phyloP scores from a whole-genome alignment of 805 yeast species.

The Deakozyma indianensis region DNA sequence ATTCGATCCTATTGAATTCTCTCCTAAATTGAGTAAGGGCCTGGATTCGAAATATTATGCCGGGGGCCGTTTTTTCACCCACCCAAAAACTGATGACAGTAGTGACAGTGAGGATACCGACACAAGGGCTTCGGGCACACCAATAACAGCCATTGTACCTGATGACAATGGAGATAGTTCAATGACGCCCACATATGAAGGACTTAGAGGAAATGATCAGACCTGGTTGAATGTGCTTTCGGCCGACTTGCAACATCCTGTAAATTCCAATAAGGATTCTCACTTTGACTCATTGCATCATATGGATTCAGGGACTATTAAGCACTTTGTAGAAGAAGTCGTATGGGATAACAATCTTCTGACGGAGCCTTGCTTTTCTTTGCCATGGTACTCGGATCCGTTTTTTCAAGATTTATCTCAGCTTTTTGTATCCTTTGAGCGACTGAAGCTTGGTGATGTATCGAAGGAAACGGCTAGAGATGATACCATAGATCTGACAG shows the following conservation, averaged over 20 bases:
- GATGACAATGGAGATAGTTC: background rate
- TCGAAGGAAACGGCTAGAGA: background rate
- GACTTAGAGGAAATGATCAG: background rate
- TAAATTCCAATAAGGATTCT: background rate
- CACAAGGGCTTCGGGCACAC: conserved; percentile 4
- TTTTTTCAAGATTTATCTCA: conserved; percentile 4
- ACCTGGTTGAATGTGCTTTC: conserved; percentile 1
- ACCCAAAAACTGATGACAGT: conserved; percentile 9
- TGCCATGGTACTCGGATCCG: conserved; percentile 1
- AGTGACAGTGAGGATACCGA: conserved; percentile 9
- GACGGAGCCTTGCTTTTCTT: conserved; percentile 7
- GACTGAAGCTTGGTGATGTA: conserved; percentile 6
- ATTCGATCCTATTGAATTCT: conserved; percentile 71
- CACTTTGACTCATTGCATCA: conserved; percentile 2
- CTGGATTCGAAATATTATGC: conserved; percentile 73
- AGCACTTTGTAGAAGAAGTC: conserved; percentile 13
- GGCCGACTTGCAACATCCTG: background rate
- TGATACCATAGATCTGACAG: background rate
- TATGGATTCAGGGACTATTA: conserved; percentile 4
- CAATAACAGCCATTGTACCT: conserved; percentile 1
- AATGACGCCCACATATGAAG: background rate
- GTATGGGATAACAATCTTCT: conserved; percentile 18
- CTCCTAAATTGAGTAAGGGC: conserved; percentile 60
- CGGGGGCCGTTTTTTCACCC: conserved; percentile 77
- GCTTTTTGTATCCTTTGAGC: conserved; percentile 7